Evolutionary conservation across 179 eudicot species (phyloP), one percentile per base, ranked within the genome.

Genomic region (Patellifolia procumbens): DNA sequence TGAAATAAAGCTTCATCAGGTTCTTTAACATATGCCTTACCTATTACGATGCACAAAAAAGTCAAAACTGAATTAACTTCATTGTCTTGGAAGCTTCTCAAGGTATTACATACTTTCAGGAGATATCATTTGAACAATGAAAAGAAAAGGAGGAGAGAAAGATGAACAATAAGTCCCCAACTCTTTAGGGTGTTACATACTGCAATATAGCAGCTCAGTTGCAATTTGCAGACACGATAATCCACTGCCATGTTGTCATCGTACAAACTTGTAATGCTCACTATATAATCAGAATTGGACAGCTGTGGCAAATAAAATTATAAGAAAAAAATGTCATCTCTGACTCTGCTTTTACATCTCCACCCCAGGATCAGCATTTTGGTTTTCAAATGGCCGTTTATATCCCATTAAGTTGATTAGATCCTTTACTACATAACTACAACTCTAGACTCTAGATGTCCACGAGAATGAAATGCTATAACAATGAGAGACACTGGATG

Each of bases 1-100:
- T 56, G 35, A 73, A 69, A 60, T 34, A 70, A 56, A 28, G 43
- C 37, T 67, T 19, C 64, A 51, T 63, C 34, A 66, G 62, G 62
- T 61, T 15, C 24, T 61, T 34, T 6, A 9, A 32, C 10, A 42
- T 58, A 31, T 55, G 19, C 61, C 61, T 3, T 48, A 24, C 56
- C 37, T 28, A 19, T 24, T 46, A 28, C 19, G 17, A 74, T 16
- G 48, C 61, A 60, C 15, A 45, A 43, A 43, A 28, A 35, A 72
- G 6, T n/a, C 22, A 5, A n/a, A 19, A 24, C 5, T 4, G 34
- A 29, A 60, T 29, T 20, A 22, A 35, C 22, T 17, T 67, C 51
- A 43, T 7, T n/a, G 49, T 10, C 32, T 67, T 42, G 32, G 29
- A 42, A 11, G 24, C 13, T 66, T 34, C 20, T 66, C 49, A 37